phyloP scores from a whole-genome alignment of 441 rosid genomes.

The Sinapis alba region DNA sequence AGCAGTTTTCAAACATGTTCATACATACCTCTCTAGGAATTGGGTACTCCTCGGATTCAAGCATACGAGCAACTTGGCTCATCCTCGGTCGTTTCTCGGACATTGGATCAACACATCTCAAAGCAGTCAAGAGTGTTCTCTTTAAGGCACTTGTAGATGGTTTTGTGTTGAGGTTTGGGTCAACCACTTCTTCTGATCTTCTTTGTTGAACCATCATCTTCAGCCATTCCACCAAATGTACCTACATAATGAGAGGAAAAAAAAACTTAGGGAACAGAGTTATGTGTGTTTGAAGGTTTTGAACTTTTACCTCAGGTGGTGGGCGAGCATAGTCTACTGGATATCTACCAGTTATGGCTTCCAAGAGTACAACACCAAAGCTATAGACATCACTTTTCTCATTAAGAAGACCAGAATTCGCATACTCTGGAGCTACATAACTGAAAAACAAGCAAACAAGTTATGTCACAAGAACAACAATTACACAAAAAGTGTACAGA shows the following conservation, averaged over 20 bases:
- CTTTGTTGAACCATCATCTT: slow-evolving; percentile 80
- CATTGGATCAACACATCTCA: slow-evolving; percentile 80
- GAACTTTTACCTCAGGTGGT: slow-evolving; percentile 81
- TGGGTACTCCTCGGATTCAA: slow-evolving; percentile 73
- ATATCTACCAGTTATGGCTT: slow-evolving; percentile 95
- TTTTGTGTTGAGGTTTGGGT: slow-evolving; percentile 59
- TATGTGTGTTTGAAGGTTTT: no score
- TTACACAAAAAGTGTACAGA: no score
- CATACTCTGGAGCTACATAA: slow-evolving; percentile 95
- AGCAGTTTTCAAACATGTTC: not conserved
- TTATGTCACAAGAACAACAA: not conserved
- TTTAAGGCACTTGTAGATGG: slow-evolving; percentile 72
- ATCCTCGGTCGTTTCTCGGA: slow-evolving; percentile 70
- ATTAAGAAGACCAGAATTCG: slow-evolving; percentile 76
- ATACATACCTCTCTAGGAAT: slow-evolving; percentile 71
- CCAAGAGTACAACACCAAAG: slow-evolving; percentile 74
- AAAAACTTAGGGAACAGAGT: no score
- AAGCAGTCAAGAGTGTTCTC: slow-evolving; percentile 72
- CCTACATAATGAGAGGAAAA: slow-evolving; percentile 39
- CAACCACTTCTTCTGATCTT: slow-evolving; percentile 69
- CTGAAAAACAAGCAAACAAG: slow-evolving; percentile 36
- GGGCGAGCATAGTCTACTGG: slow-evolving; percentile 86
- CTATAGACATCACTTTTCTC: slow-evolving; percentile 59
- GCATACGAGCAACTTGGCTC: slow-evolving; percentile 84
- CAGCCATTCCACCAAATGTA: slow-evolving; percentile 78